These are phyloP conservation scores for Tetracladium maxilliforme DNA, from an alignment of 2,329 filamentous ascomycete genomes.

Conservation along the genomic window DNA sequence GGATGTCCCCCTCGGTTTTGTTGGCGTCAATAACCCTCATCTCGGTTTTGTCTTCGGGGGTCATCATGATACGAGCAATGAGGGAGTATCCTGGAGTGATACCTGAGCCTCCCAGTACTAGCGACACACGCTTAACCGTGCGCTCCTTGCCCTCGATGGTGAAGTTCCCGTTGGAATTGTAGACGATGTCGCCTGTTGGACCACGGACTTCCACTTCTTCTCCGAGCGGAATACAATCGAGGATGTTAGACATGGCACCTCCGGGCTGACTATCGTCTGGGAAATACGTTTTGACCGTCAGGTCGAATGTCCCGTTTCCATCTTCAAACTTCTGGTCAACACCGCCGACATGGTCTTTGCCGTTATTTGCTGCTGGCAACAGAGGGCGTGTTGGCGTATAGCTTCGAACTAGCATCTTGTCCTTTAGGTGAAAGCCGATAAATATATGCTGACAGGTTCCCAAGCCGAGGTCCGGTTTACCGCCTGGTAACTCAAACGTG, in stretches of 20 bases:
- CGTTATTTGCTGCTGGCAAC: too few species aligned
- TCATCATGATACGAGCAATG: constrained; percentile 23
- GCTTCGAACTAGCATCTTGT: constrained; percentile 31
- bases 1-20: constrained; percentile 28
- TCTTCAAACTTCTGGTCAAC: constrained; percentile 11
- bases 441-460: constrained; percentile 36
- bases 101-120: constrained; percentile 33
- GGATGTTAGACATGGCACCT: constrained; percentile 36
- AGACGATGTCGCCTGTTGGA: constrained; percentile 32
- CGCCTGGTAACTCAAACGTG: constrained; percentile 26
- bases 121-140: constrained; percentile 25
- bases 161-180: constrained; percentile 29
- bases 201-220: constrained; percentile 35
- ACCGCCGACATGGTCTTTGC: too few species aligned
- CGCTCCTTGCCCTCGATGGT: constrained; percentile 22
- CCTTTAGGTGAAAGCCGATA: constrained; percentile 33
- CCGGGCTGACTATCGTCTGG: constrained; percentile 29
- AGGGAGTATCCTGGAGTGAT: constrained; percentile 36
- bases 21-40: constrained; percentile 31
- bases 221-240: constrained; percentile 30
- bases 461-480: constrained; percentile 25
- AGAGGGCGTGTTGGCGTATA: constrained; percentile 33
- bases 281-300: constrained; percentile 36
- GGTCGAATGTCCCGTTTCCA: constrained; percentile 28
- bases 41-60: constrained; percentile 17